Base-by-base conservation (phyloP, 805 yeast genomes). In the Kuraishia capsulata region DNA sequence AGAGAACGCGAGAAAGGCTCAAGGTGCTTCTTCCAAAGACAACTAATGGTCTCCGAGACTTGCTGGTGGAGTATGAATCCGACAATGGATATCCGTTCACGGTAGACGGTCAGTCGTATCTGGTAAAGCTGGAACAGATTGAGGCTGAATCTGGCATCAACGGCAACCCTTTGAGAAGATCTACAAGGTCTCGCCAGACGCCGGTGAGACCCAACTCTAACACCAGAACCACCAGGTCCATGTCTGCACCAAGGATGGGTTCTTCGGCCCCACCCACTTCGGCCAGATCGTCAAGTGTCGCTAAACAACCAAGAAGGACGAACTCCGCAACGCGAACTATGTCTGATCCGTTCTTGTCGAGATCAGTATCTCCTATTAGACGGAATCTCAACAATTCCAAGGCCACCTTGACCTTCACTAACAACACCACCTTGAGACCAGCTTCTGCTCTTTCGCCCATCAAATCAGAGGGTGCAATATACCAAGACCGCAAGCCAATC, bases 21-120 rank as follows among this genome's bases (percentile, higher is more conserved):
- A 60, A 73, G n/a, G 76, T 76, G 50, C 72, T 73, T 46, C 62
- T 85, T 46, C 97, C 97, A 0, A 63, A 65, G 28, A 65, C 82
- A 0, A 59, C 85, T 8, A 57, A 62, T 3, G 71, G 65, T 1
- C 57, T 90, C 35, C 71, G 69, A 42, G 31, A 44, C 1, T 71
- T 70, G 36, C 48, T 85, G 4, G 42, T 48, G 3, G 61, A 60
- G 10, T 83, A 74, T 63, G 78, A 80, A 44, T 48, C 55, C 5
- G 44, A 49, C 2, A 43, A 43, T 3, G 62, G 62, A 1, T 53
- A 59, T 36, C 61, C 58, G 1, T 65, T 71, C 40, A 45, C 53
- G 35, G 64, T 78, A 16, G 57, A 69, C 36, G 83, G 80, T 2
- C 32, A 21, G 20, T 17, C 26, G 19, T 30, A 31, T 18, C 21